Evolutionary conservation across 2,329 filamentous ascomycete genomes (phyloP), one percentile per base, ranked within the genome.

Genomic region (Aquanectria penicillioides): DNA sequence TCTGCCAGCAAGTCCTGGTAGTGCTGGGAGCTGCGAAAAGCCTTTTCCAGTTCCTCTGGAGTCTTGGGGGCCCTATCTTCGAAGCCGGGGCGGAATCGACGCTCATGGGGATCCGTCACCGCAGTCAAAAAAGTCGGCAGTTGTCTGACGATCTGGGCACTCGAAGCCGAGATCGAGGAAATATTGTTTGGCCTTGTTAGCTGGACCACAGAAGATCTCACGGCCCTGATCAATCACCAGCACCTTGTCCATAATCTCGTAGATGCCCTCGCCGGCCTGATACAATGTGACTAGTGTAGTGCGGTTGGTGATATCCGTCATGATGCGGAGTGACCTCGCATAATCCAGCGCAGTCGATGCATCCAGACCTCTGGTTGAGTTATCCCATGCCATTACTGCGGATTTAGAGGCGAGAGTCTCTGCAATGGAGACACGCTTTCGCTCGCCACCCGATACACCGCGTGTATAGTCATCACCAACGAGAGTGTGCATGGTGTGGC

Each of bases 81-180:
- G 64, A 81, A 88, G 1, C 89, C 90, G 0, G 80, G 74, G 17
- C 89, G 84, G 71, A 93, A 89, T 13, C 84, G 82, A 29, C 92
- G 84, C 69, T 93, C 91, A 9, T 83, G 85, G 1, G 89, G 85
- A 71, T 94, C 92, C 7, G 87, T 92, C 69, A 94, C 88, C 2
- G 89, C 92, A 0, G 91, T 94, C 28, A 94, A 76, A 74, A n/a
- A 94, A 94, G 72, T 94, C 91, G 15, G 79, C 87, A 0, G 88
- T 89, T 0, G 89, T 93, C 83, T 89, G 86, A 12, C 90, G 83
- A 18, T 86, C 82, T 0, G 90, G 89, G 68, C 89, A 92, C 13
- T 86, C 80, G 65, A 93, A 94, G 0, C 91, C 91, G 29, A 93
- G 79, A n/a, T 84, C 77, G 43, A 87, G 75, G 63, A 94, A 93